phyloP scores from a whole-genome alignment of 768 basidiomycete genomes.

The Mycena epipterygia region DNA sequence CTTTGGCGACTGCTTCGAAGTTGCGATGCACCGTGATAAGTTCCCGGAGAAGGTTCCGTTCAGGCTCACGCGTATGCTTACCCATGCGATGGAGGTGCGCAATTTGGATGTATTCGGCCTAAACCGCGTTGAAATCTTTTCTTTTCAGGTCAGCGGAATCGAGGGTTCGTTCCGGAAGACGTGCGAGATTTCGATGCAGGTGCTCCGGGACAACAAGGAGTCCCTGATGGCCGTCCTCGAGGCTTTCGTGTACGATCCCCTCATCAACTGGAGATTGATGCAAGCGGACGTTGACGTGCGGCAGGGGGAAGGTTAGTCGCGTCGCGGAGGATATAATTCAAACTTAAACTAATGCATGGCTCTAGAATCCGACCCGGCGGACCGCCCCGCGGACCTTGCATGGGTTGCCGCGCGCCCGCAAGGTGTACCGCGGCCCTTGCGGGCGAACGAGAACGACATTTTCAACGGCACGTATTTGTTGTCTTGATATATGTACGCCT shows the following conservation, averaged over 20 bases:
- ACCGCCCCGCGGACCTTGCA: constrained; percentile 72
- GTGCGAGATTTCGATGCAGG: constrained; percentile 97
- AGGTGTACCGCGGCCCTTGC: constrained; percentile 82
- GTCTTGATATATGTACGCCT: neutral
- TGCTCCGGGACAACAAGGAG: constrained; percentile 96
- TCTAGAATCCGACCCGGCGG: constrained; percentile 43
- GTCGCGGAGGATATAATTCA: neutral
- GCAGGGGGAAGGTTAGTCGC: constrained; percentile 63
- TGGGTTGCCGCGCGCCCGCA: constrained; percentile 81
- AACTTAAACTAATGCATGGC: neutral
- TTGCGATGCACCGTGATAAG: constrained; percentile 98
- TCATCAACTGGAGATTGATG: constrained; percentile 97
- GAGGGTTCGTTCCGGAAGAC: constrained; percentile 97
- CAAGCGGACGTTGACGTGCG: constrained; percentile 84
- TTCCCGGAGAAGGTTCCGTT: constrained; percentile 99
- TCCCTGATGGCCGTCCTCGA: constrained; percentile 98
- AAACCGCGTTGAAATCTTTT: neutral
- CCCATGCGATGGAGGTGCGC: constrained; percentile 96
- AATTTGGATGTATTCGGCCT: neutral
- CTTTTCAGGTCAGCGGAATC: constrained; percentile 89
- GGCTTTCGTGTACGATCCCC: constrained; percentile 97
- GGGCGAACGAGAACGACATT: constrained; percentile 95
- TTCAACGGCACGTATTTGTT: constrained; percentile 75
- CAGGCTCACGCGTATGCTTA: constrained; percentile 97
- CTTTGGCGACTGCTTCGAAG: constrained; percentile 98